phyloP scores from a whole-genome alignment of 345 rosid species.

The Salix koriyanagi region DNA sequence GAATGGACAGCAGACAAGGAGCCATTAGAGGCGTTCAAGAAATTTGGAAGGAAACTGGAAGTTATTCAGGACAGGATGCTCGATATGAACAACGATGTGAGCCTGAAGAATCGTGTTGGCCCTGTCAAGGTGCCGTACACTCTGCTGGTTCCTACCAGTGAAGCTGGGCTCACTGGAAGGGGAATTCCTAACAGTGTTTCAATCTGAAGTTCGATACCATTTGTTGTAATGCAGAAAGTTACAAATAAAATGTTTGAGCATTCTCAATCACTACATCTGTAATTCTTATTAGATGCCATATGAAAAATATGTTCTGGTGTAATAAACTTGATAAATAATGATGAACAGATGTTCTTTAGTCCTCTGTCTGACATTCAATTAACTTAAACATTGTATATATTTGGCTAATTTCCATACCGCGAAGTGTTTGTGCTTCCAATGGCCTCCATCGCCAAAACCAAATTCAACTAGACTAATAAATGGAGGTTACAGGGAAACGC shows the following conservation, averaged over 20 bases:
- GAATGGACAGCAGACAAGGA: slow-evolving; percentile 37
- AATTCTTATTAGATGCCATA: neutral
- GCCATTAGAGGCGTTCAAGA: slow-evolving; percentile 30
- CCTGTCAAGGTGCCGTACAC: slow-evolving; percentile 29
- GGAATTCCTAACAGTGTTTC: slow-evolving; percentile 39
- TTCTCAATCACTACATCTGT: neutral
- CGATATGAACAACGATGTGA: slow-evolving; percentile 17
- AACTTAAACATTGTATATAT: neutral
- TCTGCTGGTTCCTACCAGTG: slow-evolving; percentile 27
- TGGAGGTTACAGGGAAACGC: neutral
- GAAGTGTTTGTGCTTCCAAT: neutral
- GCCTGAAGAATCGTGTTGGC: slow-evolving; percentile 24
- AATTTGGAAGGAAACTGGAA: slow-evolving; percentile 29
- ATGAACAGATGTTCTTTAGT: neutral
- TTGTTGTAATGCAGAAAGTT: neutral
- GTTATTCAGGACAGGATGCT: slow-evolving; percentile 24
- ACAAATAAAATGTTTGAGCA: neutral
- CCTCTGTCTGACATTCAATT: neutral
- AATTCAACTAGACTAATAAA: neutral
- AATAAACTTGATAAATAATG: slow-evolving; percentile 1
- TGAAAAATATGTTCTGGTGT: neutral
- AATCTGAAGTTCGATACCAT: slow-evolving; percentile 13
- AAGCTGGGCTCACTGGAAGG: slow-evolving; percentile 25
- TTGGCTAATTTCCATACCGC: neutral
- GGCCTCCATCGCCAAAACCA: neutral